phyloP scores from a whole-genome alignment of 1,284 basidiomycete species.

The Sporisorium graminicola region DNA sequence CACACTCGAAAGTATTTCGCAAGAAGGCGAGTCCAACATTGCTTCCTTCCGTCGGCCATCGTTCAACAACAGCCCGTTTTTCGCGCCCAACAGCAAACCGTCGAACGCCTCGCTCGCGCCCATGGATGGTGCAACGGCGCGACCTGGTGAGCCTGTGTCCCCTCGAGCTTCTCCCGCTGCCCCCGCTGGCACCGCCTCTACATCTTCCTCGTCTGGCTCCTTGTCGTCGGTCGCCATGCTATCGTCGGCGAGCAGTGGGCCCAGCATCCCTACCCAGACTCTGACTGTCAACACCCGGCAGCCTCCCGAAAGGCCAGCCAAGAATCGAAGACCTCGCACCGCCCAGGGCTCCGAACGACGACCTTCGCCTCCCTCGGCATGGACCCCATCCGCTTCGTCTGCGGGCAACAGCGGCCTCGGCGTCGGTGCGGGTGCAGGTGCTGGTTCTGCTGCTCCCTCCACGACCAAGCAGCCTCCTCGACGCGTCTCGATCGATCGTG shows the following conservation, averaged over 20 bases:
- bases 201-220: conserved; percentile 13
- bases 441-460: not conserved
- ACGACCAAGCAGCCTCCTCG: conserved; percentile 31
- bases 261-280: conserved; percentile 12
- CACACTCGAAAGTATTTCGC: conserved; percentile 40
- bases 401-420: not conserved
- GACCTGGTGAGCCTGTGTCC: conserved; percentile 37
- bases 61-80: conserved; percentile 48
- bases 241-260: conserved; percentile 16
- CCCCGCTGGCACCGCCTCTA: conserved; percentile 7
- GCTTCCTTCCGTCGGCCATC: conserved; percentile 28
- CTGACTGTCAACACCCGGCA: not conserved
- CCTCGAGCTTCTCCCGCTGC: conserved; percentile 32
- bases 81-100: conserved; percentile 5
- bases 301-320: conserved; percentile 21
- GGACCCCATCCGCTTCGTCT: conserved; percentile 20
- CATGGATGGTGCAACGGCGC: conserved; percentile 2
- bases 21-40: conserved; percentile 29
- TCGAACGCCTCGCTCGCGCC: conserved; percentile 29
- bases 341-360: conserved; percentile 55
- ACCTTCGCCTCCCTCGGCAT: conserved; percentile 38
- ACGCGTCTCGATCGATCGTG: conserved; percentile 42
- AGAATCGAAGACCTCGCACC: conserved; percentile 48
- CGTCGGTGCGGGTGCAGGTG: not conserved
- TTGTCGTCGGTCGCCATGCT: conserved; percentile 20